These are phyloP conservation scores for Uronychia setigera DNA, from an alignment of 73 alveolate genomes.

Conservation along the genomic window DNA sequence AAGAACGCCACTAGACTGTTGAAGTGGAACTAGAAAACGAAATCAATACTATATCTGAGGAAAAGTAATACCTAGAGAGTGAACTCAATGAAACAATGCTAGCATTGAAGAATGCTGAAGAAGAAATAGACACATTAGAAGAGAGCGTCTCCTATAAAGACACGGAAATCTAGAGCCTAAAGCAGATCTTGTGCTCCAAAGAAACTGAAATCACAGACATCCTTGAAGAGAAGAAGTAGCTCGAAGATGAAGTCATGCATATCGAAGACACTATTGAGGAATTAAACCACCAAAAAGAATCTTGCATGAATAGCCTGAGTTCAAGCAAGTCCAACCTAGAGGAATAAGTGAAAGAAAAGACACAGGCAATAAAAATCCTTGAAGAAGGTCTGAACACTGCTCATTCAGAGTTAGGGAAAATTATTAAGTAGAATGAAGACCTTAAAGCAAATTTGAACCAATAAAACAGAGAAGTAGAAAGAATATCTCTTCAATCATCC, in stretches of 20 bases:
- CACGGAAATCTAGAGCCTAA: not conserved
- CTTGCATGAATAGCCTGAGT: not conserved
- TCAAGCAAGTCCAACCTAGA: not conserved
- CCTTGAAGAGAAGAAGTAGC: not conserved
- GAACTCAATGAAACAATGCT: not conserved
- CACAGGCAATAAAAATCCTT: not conserved
- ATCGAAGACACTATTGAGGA: not conserved
- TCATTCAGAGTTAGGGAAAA: not conserved
- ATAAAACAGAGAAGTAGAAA: not conserved
- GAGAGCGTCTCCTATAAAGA: not conserved
- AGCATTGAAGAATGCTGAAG: not conserved
- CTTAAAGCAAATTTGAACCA: not conserved
- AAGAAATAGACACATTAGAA: not conserved
- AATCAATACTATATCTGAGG: not conserved
- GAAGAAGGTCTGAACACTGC: no score
- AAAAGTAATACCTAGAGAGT: conserved; percentile 26
- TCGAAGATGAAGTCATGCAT: not conserved
- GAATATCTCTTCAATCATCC: no score
- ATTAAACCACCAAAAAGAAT: no score
- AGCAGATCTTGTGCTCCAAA: not conserved
- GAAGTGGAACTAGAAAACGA: conserved; percentile 12
- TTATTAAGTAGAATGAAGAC: not conserved
- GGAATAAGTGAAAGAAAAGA: not conserved
- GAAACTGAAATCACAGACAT: not conserved
- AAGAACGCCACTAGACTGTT: not conserved